These are phyloP conservation scores for Microsporum canis DNA, from an alignment of 2,329 filamentous ascomycete genomes.

Conservation along the genomic window DNA sequence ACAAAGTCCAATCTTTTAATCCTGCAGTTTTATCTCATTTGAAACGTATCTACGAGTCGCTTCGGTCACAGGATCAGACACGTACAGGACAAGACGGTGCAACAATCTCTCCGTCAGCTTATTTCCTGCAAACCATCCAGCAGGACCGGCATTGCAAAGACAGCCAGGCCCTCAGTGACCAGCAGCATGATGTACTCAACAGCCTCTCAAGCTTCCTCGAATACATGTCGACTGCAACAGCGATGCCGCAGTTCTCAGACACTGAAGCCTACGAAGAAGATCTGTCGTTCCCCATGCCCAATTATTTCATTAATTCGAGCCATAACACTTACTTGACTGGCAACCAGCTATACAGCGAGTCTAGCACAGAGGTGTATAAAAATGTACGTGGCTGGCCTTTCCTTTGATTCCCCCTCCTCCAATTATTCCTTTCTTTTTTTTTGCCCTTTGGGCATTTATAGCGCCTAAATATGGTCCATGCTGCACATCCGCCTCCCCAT, in stretches of 20 bases:
- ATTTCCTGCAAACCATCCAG: slow-evolving; percentile 15
- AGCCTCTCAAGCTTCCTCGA: slow-evolving; percentile 35
- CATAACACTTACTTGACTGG: slow-evolving; percentile 90
- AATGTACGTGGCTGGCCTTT: slow-evolving; percentile 42
- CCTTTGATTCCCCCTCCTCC: background rate
- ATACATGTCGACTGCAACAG: slow-evolving; percentile 40
- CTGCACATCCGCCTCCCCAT: background rate
- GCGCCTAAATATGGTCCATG: background rate
- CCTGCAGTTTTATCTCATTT: slow-evolving; percentile 25
- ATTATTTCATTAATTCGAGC: slow-evolving; percentile 90
- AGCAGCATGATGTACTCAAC: slow-evolving; percentile 4
- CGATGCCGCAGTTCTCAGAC: slow-evolving; percentile 22
- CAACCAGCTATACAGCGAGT: slow-evolving; percentile 69
- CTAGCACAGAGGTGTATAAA: slow-evolving; percentile 67
- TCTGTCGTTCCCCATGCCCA: slow-evolving; percentile 58
- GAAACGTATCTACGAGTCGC: slow-evolving; percentile 25
- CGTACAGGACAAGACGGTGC: background rate
- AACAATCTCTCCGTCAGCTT: background rate
- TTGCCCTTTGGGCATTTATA: background rate
- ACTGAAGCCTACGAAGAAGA: slow-evolving; percentile 41
- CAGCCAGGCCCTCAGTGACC: background rate
- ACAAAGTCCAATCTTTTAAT: slow-evolving; percentile 20
- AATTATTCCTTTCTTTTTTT: background rate
- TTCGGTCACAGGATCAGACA: slow-evolving; percentile 11
- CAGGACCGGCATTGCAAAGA: slow-evolving; percentile 8